Percentiles rank a stretch among this genome's conserved stretches.
These are phyloP conservation scores for Torulaspora quercuum DNA, from an alignment of 805 yeast genomes.

Conservation along the genomic window DNA sequence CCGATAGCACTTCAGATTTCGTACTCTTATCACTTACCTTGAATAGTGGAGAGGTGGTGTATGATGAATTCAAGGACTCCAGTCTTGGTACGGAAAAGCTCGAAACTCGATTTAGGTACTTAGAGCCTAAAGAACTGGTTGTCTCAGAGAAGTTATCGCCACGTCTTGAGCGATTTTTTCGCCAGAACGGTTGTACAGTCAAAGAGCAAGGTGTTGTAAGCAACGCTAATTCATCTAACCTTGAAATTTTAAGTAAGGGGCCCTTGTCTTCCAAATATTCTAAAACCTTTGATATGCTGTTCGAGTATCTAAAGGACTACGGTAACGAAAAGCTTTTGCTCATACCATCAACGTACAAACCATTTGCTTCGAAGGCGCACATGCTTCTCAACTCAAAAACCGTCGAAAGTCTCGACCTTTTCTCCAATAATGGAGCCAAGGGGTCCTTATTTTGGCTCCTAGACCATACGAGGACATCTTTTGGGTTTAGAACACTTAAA, in stretches of 20 bases:
- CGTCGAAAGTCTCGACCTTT: constrained; percentile 69
- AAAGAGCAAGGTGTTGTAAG: background rate
- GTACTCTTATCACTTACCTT: constrained; percentile 50
- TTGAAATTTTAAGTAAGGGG: constrained; percentile 32
- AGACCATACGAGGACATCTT: constrained; percentile 74
- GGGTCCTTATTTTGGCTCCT: constrained; percentile 81
- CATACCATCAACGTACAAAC: constrained; percentile 47
- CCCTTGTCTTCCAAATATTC: constrained; percentile 22
- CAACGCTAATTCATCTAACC: constrained; percentile 8
- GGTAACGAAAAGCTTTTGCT: constrained; percentile 54
- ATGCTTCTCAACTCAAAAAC: constrained; percentile 65
- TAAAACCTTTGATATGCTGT: constrained; percentile 42
- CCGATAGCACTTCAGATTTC: constrained; percentile 7
- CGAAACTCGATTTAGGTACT: constrained; percentile 68
- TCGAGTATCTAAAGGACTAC: constrained; percentile 59
- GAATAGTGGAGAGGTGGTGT: constrained; percentile 75
- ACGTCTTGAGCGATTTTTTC: constrained; percentile 39
- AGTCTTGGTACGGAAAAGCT: constrained; percentile 51
- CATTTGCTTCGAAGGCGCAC: constrained; percentile 42
- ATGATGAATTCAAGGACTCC: constrained; percentile 67
- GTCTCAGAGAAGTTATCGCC: constrained; percentile 14
- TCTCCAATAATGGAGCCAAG: constrained; percentile 51
- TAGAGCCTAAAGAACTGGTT: constrained; percentile 75
- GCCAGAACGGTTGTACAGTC: constrained; percentile 33
- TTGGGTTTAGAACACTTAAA: constrained; percentile 64